Percentiles rank a stretch among this genome's conserved stretches.
Conservation (phyloP, 2,329 filamentous ascomycete species). For the Fusarium armeniacum region DNA sequence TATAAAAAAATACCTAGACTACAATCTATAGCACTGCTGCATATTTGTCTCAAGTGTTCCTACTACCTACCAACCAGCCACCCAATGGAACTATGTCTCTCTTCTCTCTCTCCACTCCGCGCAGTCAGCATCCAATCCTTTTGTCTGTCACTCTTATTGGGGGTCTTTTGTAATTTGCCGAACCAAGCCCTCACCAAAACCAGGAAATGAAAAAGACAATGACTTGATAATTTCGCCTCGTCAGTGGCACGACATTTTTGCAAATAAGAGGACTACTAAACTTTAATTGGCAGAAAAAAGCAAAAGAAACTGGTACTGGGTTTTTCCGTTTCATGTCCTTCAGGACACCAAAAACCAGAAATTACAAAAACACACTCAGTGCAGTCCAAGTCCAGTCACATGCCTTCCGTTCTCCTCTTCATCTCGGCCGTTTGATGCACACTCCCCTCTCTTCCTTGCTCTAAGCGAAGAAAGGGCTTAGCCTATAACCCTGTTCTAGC, state of each 20-base stretch:
- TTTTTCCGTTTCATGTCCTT: not conserved
- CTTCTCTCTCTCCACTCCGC: conserved; percentile 3
- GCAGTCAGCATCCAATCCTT: not conserved
- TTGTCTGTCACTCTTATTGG: not conserved
- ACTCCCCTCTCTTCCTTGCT: conserved; percentile 34
- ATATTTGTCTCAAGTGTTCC: conserved; percentile 20
- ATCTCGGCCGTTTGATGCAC: conserved; percentile 30
- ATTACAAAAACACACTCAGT: conserved; percentile 30
- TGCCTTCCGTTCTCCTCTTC: conserved; percentile 29
- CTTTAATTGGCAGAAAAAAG: not conserved
- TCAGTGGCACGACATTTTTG: conserved; percentile 12
- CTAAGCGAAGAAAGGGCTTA: conserved; percentile 21
- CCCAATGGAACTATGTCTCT: conserved; percentile 7
- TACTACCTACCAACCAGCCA: not conserved
- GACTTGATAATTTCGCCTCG: not conserved
- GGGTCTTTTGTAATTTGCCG: conserved; percentile 27
- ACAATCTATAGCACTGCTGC: conserved; percentile 3
- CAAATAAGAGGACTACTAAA: not conserved
- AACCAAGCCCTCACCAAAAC: conserved; percentile 3
- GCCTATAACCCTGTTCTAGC: not conserved
- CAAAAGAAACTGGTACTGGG: not conserved
- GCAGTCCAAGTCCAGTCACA: conserved; percentile 22
- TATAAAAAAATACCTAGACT: not conserved
- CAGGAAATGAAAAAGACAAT: conserved; percentile 7
- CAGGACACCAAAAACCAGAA: conserved; percentile 1